phyloP scores from a whole-genome alignment of 306 rosid species.

The Trifolium fragiferum region DNA sequence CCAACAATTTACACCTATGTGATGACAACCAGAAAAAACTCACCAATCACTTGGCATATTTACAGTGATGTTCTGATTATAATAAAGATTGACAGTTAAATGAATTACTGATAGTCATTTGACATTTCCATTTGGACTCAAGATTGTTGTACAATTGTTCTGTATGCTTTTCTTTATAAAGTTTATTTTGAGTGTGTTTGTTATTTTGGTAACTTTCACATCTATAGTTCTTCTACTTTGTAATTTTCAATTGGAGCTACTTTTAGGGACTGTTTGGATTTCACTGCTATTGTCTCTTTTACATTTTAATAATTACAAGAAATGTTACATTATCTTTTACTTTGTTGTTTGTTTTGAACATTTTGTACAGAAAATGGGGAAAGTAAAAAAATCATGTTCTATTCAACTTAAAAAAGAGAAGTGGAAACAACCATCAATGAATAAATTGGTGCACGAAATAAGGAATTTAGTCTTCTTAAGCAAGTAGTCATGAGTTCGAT shows the following conservation, averaged over 20 bases:
- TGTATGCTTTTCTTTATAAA: neutral
- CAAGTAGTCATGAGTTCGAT: no score
- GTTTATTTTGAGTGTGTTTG: neutral
- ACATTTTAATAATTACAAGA: neutral
- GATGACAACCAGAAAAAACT: neutral
- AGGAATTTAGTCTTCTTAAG: no score
- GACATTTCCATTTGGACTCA: neutral
- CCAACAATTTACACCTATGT: neutral
- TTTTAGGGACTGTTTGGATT: neutral
- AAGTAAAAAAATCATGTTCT: neutral
- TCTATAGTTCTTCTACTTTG: neutral
- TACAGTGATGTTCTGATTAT: slow-evolving; percentile 23
- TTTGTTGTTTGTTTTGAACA: slow-evolving; percentile 7
- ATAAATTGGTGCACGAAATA: no score
- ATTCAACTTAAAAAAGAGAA: neutral
- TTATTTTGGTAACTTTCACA: neutral
- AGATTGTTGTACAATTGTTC: neutral
- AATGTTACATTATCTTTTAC: neutral
- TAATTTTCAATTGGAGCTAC: no score
- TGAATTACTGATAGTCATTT: slow-evolving; percentile 1
- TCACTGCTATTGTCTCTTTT: neutral
- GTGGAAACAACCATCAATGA: neutral
- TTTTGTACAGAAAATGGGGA: neutral
- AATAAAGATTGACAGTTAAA: slow-evolving; percentile 14
- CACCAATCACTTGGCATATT: slow-evolving; percentile 4